A percentile compares a stretch with the other conserved stretches of the same genome.
These are phyloP conservation scores for Capsicum chinense DNA, from an alignment of 257 asterid genomes.

Conservation along the genomic window DNA sequence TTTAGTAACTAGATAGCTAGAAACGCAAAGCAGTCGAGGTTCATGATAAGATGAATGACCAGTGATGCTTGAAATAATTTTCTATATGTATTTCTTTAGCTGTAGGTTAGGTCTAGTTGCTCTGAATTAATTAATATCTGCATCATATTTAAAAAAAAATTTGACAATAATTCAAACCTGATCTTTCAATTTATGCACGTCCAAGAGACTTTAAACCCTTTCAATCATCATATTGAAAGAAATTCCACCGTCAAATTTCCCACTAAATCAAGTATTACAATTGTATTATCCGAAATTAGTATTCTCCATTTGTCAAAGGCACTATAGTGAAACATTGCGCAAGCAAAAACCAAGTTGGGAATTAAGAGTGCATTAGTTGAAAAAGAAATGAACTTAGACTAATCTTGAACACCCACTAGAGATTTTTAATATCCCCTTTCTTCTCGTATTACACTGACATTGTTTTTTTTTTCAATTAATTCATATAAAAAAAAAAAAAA, in stretches of 20 bases:
- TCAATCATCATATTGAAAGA: background rate
- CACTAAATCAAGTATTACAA: too few species aligned
- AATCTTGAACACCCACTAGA: background rate
- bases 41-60: background rate
- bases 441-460: too few species aligned
- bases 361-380: background rate
- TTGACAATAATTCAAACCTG: background rate
- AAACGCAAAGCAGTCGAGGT: background rate
- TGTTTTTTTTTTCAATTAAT: too few species aligned
- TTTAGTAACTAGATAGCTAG: background rate
- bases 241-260: background rate
- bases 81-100: background rate
- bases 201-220: background rate
- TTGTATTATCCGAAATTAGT: background rate
- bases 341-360: background rate
- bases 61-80: background rate
- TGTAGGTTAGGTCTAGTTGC: background rate
- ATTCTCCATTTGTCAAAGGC: background rate
- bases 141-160: background rate
- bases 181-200: background rate
- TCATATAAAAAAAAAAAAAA: too few species aligned
- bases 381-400: background rate
- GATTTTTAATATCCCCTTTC: too few species aligned
- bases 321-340: background rate
- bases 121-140: background rate